Percentiles rank a stretch among this genome's conserved stretches.
Evolutionary conservation across 2,329 filamentous ascomycete species (phyloP).

Genomic region (Botrytis elliptica): DNA sequence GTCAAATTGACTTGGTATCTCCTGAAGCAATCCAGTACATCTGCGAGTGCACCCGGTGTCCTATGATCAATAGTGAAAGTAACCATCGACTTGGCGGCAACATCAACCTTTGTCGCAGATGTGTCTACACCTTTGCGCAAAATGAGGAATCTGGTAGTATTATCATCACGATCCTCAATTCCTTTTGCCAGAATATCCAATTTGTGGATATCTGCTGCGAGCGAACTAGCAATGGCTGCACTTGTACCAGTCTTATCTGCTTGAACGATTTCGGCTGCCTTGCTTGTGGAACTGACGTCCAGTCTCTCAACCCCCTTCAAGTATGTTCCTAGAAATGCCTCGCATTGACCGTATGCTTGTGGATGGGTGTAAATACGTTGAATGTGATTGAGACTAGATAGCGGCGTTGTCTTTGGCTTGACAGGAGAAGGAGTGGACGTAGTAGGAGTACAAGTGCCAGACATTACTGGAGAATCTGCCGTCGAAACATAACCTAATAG

Average conservation of each 20-base stretch:
- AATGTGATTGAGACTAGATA: slow-evolving; percentile 58
- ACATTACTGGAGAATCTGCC: slow-evolving; percentile 38
- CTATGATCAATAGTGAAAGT: slow-evolving; percentile 80
- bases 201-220: slow-evolving; percentile 67
- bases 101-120: slow-evolving; percentile 22
- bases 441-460: slow-evolving; percentile 53
- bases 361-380: slow-evolving; percentile 86
- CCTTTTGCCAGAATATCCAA: slow-evolving; percentile 67
- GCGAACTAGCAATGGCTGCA: slow-evolving; percentile 75
- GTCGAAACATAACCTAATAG: slow-evolving; percentile 58
- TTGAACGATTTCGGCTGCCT: slow-evolving; percentile 74
- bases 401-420: slow-evolving; percentile 49
- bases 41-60: slow-evolving; percentile 77
- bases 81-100: slow-evolving; percentile 66
- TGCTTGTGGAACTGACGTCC: slow-evolving; percentile 82
- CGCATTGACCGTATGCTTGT: slow-evolving; percentile 93
- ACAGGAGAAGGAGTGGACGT: slow-evolving; percentile 45
- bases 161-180: slow-evolving; percentile 73
- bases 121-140: slow-evolving; percentile 43
- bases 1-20: slow-evolving; percentile 75
- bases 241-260: slow-evolving; percentile 57
- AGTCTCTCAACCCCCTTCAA: slow-evolving; percentile 75
- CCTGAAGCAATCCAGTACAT: slow-evolving; percentile 77
- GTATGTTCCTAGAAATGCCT: slow-evolving; percentile 66
- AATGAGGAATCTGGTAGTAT: slow-evolving; percentile 78